These are phyloP conservation scores for Phytophthora cactorum DNA, from an alignment of 352 stramenopile genomes.

Conservation along the genomic window DNA sequence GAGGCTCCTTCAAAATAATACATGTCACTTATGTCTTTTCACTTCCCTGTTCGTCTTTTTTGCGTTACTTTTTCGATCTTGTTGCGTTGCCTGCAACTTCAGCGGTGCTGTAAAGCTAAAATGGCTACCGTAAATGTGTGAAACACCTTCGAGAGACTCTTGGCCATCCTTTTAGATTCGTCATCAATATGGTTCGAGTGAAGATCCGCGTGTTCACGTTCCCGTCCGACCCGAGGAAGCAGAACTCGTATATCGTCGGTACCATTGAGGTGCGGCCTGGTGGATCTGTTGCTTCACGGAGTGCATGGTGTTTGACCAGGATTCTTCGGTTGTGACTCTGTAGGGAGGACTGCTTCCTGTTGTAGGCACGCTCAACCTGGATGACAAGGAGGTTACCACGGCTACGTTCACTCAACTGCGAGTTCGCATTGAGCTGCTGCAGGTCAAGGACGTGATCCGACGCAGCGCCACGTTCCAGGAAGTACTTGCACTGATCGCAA, in stretches of 20 bases:
- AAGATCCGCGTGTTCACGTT: conserved; percentile 86
- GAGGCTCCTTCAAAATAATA: conserved; percentile 22
- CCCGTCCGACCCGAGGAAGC: conserved; percentile 60
- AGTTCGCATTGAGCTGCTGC: conserved; percentile 68
- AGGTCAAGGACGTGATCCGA: conserved; percentile 68
- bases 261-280: conserved; percentile 52
- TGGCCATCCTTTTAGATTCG: not conserved
- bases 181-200: conserved; percentile 35
- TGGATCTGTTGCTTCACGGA: not conserved
- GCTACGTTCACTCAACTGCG: conserved; percentile 74
- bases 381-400: conserved; percentile 57
- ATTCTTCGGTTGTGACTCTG: not conserved
- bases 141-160: not conserved
- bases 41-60: not conserved
- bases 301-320: not conserved
- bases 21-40: conserved; percentile 16
- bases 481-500: conserved; percentile 65
- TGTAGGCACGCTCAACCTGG: conserved; percentile 68
- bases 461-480: conserved; percentile 82
- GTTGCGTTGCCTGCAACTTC: not conserved
- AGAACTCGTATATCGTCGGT: conserved; percentile 84
- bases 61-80: not conserved
- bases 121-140: too few species aligned
- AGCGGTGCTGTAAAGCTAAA: too few species aligned
- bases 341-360: conserved; percentile 66